A percentile compares a stretch with the other conserved stretches of the same genome.
phyloP scores from a whole-genome alignment of 306 rosid species.

The Trifolium fragiferum region DNA sequence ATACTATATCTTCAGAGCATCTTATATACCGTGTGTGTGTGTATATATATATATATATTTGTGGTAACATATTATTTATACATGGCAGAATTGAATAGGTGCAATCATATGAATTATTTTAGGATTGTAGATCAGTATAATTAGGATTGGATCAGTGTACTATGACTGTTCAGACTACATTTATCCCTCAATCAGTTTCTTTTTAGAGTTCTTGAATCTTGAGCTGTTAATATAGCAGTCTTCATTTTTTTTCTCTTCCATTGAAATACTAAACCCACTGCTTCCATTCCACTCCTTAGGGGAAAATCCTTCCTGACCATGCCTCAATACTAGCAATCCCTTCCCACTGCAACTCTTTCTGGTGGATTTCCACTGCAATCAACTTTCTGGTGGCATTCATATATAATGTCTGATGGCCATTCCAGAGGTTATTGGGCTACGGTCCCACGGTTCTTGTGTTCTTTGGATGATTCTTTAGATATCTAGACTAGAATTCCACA shows the following conservation, averaged over 20 bases:
- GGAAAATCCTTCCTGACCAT: conserved; percentile 5
- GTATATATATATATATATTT: not conserved
- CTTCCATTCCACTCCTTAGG: not conserved
- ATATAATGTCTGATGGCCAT: not conserved
- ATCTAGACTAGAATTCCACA: not conserved
- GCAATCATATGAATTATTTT: conserved; percentile 3
- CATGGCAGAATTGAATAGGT: conserved; percentile 10
- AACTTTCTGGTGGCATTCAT: not conserved
- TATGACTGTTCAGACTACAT: not conserved
- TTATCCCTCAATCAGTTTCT: conserved; percentile 11
- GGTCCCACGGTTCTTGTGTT: not conserved
- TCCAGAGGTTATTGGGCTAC: not conserved
- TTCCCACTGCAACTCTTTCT: conserved; percentile 4
- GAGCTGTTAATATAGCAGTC: conserved; percentile 4
- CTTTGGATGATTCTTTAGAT: not conserved
- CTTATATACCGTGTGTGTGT: no score
- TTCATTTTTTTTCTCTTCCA: conserved; percentile 4
- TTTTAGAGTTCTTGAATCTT: conserved; percentile 20
- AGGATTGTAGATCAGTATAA: conserved; percentile 22
- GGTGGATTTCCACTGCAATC: not conserved
- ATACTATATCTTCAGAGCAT: conserved; percentile 8
- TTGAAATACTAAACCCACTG: conserved; percentile 4
- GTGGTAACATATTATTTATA: not conserved
- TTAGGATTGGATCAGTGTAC: conserved; percentile 6
- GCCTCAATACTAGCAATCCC: not conserved